Evolutionary conservation across 2,329 filamentous ascomycete genomes (phyloP).

Genomic region (Sphaerulina musiva): DNA sequence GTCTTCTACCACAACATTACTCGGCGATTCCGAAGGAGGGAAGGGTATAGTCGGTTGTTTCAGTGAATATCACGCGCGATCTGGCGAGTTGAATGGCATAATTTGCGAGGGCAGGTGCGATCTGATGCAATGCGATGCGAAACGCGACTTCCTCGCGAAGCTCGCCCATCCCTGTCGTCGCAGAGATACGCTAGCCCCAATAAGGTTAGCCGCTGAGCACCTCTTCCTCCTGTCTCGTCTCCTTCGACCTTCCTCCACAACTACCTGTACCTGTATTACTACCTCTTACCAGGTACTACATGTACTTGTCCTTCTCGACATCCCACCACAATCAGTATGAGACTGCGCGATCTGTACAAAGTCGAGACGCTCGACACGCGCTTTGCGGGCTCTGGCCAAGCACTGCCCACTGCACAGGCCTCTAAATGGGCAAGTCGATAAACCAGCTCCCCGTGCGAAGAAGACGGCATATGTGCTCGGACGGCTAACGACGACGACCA

Average conservation of each 20-base stretch:
- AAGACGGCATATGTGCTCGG: neutral
- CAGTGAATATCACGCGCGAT: neutral
- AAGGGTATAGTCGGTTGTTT: neutral
- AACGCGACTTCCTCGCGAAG: neutral
- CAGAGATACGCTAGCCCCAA: neutral
- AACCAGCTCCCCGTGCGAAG: neutral
- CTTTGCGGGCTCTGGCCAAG: constrained; percentile 56
- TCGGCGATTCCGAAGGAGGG: too few relatives aligned
- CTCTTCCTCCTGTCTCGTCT: too few relatives aligned
- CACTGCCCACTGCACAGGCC: constrained; percentile 43
- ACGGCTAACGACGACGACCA: constrained; percentile 3
- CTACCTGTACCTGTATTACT: too few relatives aligned
- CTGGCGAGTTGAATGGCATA: neutral
- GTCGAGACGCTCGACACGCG: constrained; percentile 64
- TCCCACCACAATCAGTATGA: constrained; percentile 6
- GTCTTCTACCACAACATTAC: too few relatives aligned
- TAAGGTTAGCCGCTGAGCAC: neutral
- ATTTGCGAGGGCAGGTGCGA: neutral
- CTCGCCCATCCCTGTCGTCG: neutral
- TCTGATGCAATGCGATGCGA: too few relatives aligned
- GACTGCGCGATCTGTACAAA: constrained; percentile 47
- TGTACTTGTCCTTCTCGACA: neutral
- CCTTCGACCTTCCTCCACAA: too few relatives aligned
- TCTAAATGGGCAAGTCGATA: constrained; percentile 56
- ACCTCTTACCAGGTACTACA: too few relatives aligned